Conservation (phyloP, 2,329 filamentous ascomycete species). For the Ustilaginoidea virens region DNA sequence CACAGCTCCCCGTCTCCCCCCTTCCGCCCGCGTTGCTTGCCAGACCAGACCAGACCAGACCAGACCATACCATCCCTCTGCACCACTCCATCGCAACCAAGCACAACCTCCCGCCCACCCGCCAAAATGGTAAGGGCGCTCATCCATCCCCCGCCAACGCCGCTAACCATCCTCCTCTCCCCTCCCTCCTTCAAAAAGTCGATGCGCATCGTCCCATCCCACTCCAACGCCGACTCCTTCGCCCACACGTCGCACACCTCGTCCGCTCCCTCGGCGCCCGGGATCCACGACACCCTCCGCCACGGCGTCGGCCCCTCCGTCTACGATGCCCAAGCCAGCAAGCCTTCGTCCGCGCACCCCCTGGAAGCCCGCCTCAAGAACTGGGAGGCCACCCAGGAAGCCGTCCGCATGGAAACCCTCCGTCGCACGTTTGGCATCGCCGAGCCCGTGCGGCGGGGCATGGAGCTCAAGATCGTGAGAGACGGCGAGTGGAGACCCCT, state of each 20-base stretch:
- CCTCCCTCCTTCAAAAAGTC: conserved; percentile 36
- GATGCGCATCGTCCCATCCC: conserved; percentile 73
- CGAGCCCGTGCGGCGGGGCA: conserved; percentile 79
- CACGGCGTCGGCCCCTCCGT: conserved; percentile 58
- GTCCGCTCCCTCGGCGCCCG: conserved; percentile 78
- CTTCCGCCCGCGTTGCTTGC: no score
- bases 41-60: no score
- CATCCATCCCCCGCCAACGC: not conserved
- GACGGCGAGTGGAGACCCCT: conserved; percentile 68
- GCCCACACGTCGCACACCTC: conserved; percentile 45
- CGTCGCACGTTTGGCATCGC: conserved; percentile 80
- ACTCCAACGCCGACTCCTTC: conserved; percentile 49
- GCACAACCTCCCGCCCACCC: conserved; percentile 1
- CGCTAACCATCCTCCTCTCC: conserved; percentile 7
- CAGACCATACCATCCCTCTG: not conserved
- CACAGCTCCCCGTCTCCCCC: conserved; percentile 2
- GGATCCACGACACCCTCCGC: conserved; percentile 86
- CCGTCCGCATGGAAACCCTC: conserved; percentile 75
- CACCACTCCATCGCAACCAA: conserved; percentile 2
- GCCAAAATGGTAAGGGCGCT: conserved; percentile 32
- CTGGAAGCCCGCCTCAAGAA: conserved; percentile 78
- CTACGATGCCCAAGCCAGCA: conserved; percentile 25
- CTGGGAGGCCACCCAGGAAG: conserved; percentile 83
- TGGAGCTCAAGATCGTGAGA: conserved; percentile 84
- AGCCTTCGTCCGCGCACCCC: conserved; percentile 56